phyloP scores from a whole-genome alignment of 2,329 filamentous ascomycete genomes.

The Phialophora macrospora region DNA sequence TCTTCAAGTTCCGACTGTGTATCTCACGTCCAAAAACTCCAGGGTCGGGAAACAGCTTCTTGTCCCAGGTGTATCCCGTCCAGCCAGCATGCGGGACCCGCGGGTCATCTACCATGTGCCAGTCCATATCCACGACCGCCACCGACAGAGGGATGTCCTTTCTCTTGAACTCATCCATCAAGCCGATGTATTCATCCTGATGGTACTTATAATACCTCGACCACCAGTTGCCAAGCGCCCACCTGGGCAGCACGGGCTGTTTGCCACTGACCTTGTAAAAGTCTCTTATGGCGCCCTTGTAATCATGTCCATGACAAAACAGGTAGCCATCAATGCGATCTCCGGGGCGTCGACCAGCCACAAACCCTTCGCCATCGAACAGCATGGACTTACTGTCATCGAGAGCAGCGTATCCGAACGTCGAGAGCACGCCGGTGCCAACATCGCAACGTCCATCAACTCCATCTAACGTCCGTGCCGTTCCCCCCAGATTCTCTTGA shows the following conservation, averaged over 20 bases:
- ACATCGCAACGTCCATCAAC: constrained; percentile 58
- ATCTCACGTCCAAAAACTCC: constrained; percentile 57
- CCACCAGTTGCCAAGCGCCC: constrained; percentile 69
- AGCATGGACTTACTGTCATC: constrained; percentile 64
- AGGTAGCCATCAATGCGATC: constrained; percentile 63
- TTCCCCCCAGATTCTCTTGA: constrained; percentile 51
- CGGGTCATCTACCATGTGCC: constrained; percentile 62
- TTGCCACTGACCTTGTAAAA: constrained; percentile 62
- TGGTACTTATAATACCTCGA: constrained; percentile 65
- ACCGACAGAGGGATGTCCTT: constrained; percentile 62
- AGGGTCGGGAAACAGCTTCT: constrained; percentile 62
- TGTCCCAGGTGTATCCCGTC: constrained; percentile 69
- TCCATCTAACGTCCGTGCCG: constrained; percentile 61
- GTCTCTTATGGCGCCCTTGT: constrained; percentile 58
- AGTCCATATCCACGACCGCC: constrained; percentile 69
- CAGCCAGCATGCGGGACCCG: constrained; percentile 58
- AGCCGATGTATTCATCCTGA: constrained; percentile 59
- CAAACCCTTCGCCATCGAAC: constrained; percentile 60
- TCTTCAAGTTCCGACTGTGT: constrained; percentile 58
- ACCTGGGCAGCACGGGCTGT: constrained; percentile 62
- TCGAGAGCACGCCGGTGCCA: constrained; percentile 58
- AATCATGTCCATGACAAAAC: constrained; percentile 64
- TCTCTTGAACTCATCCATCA: constrained; percentile 62
- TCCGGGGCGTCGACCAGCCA: constrained; percentile 46
- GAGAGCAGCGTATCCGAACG: constrained; percentile 57